Conservation (phyloP, 23 red algal species). For the Gracilaria vermiculophylla region DNA sequence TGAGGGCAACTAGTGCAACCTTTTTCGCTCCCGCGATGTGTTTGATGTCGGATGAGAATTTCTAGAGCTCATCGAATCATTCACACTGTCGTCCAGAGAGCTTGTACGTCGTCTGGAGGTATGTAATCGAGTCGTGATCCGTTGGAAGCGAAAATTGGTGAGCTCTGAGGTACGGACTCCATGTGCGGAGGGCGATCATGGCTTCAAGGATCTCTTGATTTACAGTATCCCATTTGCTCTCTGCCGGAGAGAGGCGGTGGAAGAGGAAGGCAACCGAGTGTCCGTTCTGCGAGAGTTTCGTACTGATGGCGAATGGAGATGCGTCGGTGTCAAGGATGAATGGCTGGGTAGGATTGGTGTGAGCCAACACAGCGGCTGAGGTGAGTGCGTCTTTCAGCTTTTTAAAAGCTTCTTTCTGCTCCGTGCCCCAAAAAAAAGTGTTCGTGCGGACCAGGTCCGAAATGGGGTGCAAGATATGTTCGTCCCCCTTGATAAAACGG, state of each 20-base stretch:
- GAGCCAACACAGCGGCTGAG: background rate
- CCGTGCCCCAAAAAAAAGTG: too few relatives aligned
- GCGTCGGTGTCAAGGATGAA: background rate
- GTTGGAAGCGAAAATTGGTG: background rate
- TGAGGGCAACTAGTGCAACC: background rate
- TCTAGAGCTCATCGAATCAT: background rate
- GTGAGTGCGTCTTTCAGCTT: background rate
- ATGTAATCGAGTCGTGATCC: constrained; percentile 15
- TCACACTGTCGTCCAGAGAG: background rate
- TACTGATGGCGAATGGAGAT: background rate
- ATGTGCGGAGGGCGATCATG: background rate
- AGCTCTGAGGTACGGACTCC: background rate
- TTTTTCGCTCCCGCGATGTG: background rate
- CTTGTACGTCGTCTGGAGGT: background rate
- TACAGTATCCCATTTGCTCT: background rate
- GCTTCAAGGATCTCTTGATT: background rate
- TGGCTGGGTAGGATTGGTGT: background rate
- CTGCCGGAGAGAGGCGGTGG: background rate
- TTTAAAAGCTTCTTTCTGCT: too few relatives aligned
- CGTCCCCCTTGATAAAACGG: too few relatives aligned
- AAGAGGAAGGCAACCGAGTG: background rate
- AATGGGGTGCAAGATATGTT: too few relatives aligned
- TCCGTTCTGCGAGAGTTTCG: background rate
- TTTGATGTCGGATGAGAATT: background rate
- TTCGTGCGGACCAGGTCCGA: too few relatives aligned